These are phyloP conservation scores for Vanrija pseudolonga DNA, from an alignment of 1,284 basidiomycete genomes.

Conservation along the genomic window DNA sequence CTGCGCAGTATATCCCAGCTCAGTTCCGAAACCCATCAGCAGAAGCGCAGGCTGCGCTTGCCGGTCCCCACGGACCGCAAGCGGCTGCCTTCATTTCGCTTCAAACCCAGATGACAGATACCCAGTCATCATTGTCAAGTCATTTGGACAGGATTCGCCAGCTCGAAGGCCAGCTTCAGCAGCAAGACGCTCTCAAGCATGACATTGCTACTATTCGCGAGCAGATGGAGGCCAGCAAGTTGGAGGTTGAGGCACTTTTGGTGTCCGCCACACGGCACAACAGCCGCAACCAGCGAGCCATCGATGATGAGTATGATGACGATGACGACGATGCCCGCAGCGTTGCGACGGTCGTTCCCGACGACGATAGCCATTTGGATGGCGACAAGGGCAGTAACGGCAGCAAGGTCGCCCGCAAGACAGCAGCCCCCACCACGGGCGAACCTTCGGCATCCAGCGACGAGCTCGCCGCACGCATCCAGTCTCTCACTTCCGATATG, in stretches of 20 bases:
- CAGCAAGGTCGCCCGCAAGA: constrained; percentile 11
- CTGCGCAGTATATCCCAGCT: constrained; percentile 40
- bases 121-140: constrained; percentile 70
- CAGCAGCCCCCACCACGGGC: background rate
- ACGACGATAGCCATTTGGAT: constrained; percentile 48
- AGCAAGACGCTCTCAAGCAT: constrained; percentile 79
- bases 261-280: constrained; percentile 25
- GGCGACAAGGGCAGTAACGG: constrained; percentile 47
- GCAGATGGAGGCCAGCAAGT: constrained; percentile 60
- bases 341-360: constrained; percentile 40
- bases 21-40: constrained; percentile 44
- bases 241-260: constrained; percentile 39
- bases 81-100: constrained; percentile 58
- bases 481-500: constrained; percentile 68
- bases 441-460: constrained; percentile 46
- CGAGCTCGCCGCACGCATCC: constrained; percentile 68
- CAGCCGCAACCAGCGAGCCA: constrained; percentile 35
- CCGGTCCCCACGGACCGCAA: constrained; percentile 43
- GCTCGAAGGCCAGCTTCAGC: constrained; percentile 71
- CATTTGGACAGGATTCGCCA: constrained; percentile 83
- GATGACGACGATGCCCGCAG: constrained; percentile 47
- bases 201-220: constrained; percentile 72
- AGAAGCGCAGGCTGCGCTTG: constrained; percentile 44
- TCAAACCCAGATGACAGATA: constrained; percentile 79
- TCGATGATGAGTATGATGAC: constrained; percentile 57